These are phyloP conservation scores for Naematelia encephala DNA, from an alignment of 768 basidiomycete genomes.

Conservation along the genomic window DNA sequence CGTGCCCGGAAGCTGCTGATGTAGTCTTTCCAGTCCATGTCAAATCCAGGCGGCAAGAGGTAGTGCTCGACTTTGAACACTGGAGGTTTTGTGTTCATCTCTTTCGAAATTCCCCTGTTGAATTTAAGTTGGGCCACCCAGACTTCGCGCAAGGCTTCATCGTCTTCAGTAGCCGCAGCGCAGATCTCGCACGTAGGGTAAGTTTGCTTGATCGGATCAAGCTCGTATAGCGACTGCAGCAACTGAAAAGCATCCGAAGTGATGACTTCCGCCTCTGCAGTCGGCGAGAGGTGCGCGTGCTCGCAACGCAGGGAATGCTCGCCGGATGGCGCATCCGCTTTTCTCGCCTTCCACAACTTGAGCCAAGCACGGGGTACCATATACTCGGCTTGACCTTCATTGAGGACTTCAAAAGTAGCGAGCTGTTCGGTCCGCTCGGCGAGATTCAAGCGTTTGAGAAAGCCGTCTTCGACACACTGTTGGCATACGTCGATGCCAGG, in stretches of 20 bases:
- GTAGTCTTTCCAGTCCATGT: constrained; percentile 15
- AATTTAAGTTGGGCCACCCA: constrained; percentile 7
- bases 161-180: background rate
- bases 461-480: constrained; percentile 19
- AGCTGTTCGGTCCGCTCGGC: constrained; percentile 12
- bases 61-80: constrained; percentile 21
- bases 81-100: constrained; percentile 1
- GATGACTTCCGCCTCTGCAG: background rate
- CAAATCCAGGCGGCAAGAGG: constrained; percentile 16
- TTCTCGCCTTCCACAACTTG: constrained; percentile 17
- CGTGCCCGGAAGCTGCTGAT: background rate
- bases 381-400: constrained; percentile 10
- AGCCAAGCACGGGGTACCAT: constrained; percentile 30
- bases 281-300: constrained; percentile 19
- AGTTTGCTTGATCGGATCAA: constrained; percentile 20
- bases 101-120: constrained; percentile 15
- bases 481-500: constrained; percentile 22
- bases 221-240: constrained; percentile 17
- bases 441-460: background rate
- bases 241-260: background rate
- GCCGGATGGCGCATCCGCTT: constrained; percentile 10
- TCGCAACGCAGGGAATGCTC: constrained; percentile 26
- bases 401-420: constrained; percentile 20
- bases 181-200: constrained; percentile 9
- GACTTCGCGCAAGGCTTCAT: background rate